Evolutionary conservation across 2,329 filamentous ascomycete species (phyloP), one percentile per base, ranked within the genome.

Genomic region (Dendrostoma leiphaemia): DNA sequence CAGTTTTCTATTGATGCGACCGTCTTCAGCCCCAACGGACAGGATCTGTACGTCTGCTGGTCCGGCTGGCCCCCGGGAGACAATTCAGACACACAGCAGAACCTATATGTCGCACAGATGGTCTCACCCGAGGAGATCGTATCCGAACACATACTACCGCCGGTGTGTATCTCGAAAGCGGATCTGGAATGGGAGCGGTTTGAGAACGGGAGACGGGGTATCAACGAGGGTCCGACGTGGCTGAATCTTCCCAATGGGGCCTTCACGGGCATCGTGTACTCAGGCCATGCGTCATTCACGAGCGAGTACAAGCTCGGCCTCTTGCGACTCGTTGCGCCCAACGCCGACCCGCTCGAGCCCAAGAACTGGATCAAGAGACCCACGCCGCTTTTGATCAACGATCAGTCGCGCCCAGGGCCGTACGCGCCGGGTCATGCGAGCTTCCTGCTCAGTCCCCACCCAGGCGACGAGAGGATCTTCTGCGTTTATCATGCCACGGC

Each of bases 141-240:
- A 10, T 35, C 23, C n/a, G 56, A 57, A 13, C 44, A 50, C 3
- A 21, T 55, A 4, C 34, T 59, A 29, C 40, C 53, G 24, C 57
- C 57, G 2, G 51, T 56, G 31, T 60, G 60, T 48, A 59, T 61
- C 28, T 54, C 59, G 15, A 51, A 31, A 1, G 54, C 59, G 4
- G 35, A 55, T n/a, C 60, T 55, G 5, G 21, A 53, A 5, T 61
- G 60, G 60, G 60, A 61, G 45, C 35, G 60, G 26, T 59, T 59
- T 3, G 60, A 61, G 26, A 48, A 53, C 23, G 58, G 57, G 1
- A 49, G 51, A 7, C 60, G 60, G 3, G 60, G 60, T 31, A 57
- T 61, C 34, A 61, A 61, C 29, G 60, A 61, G 49, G 60, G 60
- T 3, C 60, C 60, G 5, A 60, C 60, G 12, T 61, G 60, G 60